phyloP scores from a whole-genome alignment of 768 basidiomycete genomes.

The Suillus subluteus region DNA sequence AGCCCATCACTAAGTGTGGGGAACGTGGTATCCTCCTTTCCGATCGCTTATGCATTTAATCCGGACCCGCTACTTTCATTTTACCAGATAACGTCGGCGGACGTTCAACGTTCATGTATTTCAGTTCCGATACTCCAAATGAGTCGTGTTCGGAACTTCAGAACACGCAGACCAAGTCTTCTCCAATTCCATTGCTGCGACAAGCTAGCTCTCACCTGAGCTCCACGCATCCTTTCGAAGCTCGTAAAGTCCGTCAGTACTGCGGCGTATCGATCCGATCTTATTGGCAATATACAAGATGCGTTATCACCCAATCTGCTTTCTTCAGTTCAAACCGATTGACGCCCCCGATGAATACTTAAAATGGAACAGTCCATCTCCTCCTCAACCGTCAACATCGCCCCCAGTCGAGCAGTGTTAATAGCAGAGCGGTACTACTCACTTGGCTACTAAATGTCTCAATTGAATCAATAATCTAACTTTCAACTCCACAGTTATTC shows the following conservation, averaged over 20 bases:
- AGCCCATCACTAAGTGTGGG: background rate
- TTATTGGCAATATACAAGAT: background rate
- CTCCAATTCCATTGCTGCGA: background rate
- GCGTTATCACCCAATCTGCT: conserved; percentile 8
- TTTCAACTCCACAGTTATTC: background rate
- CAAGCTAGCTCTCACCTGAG: background rate
- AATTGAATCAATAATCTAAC: background rate
- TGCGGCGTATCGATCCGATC: conserved; percentile 1
- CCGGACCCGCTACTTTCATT: conserved; percentile 5
- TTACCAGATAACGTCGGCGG: conserved; percentile 8
- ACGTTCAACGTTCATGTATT: conserved; percentile 7
- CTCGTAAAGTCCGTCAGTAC: background rate
- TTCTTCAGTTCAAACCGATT: background rate
- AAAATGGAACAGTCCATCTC: background rate
- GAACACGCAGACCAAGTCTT: background rate
- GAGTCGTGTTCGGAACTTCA: conserved; percentile 5
- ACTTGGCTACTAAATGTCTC: background rate
- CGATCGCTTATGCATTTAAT: background rate
- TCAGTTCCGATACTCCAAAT: conserved; percentile 1
- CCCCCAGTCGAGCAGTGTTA: background rate
- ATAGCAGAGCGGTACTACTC: background rate
- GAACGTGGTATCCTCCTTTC: conserved; percentile 6
- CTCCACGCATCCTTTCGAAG: conserved; percentile 7
- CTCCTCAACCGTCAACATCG: background rate
- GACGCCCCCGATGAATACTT: background rate